Evolutionary conservation across 2,329 filamentous ascomycete genomes (phyloP), one percentile per base, ranked within the genome.

Genomic region (Aureobasidium sp.): DNA sequence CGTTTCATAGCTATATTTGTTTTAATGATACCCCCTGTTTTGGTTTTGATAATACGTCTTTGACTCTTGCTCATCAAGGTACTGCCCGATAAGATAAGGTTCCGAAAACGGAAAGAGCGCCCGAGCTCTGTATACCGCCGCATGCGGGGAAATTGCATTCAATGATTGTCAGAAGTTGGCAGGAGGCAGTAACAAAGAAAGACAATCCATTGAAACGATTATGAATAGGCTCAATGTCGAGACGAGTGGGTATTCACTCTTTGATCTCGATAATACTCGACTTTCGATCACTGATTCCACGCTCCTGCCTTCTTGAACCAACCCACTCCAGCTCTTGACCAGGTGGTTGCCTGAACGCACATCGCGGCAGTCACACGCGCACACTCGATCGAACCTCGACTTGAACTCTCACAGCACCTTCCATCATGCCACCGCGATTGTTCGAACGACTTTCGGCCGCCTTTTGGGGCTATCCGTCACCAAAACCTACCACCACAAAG

Each of bases 391-490:
- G n/a, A 57, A 57, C 51, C 25, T 45, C 30, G n/a, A 44, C 3
- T 1, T 11, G 2, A 34, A 0, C 1, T 13, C 8, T 14, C 3
- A 29, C 34, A 29, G 30, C 32, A 58, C 14, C 7, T 11, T 7
- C 21, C 10, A 3, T 13, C 25, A 59, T 59, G 57, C 27, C 57
- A 16, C 57, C 27, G 1, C 37, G 48, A 37, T 55, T 63, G 27
- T 62, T 64, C 50, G 66, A 69, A 50, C 67, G 68, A 44, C 65
- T 77, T 7, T 71, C 74, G 8, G 69, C 72, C 51, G 68, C 68
- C 51, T 67, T 79, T 61, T 78, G 75, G 75, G 69, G 70, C 61
- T 76, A 73, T 62, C 68, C 78, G 51, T 77, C 75, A 57, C 77
- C 77, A 32, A 21, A 39, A 13, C 42, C n/a, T 7, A 14, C n/a